Base-by-base conservation (phyloP, 768 basidiomycete species). In the Pisolithus marmoratus region DNA sequence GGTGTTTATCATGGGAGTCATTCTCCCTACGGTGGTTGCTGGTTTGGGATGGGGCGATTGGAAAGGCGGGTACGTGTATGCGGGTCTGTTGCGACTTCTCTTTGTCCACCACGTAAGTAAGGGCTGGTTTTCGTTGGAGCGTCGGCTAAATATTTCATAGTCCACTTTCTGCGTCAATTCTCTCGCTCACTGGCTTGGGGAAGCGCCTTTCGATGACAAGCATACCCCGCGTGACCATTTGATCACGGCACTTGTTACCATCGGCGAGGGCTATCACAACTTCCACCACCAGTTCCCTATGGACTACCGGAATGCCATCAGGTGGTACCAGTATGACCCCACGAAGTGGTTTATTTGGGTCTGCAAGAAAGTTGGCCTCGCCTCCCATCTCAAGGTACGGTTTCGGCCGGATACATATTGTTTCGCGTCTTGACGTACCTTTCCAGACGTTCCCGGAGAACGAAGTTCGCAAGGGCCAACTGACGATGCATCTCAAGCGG, bases 121-220 rank as follows among this genome's bases (percentile, higher is more conserved):
- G 41, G 23, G 49, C 14, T 43, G 48, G 50, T 42, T 49, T 50
- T 23, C 46, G 19, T 20, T 40, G 3, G 1, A 14, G 23, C 3
- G n/a, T 29, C 42, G 11, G 15, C 36, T 22, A 1, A 12, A 46
- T 26, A 15, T 42, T 53, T n/a, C 37, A 15, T 57, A 90, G 87
- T 94, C 92, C 2, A 97, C 93, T 0, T 95, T 95, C 75, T 94
- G 92, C 61, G 93, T 96, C 67, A 97, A 95, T 72, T 96, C 94
- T 2, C 83, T 97, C 27, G 94, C 93, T 15, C 94, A 97, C 70
- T 96, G 90, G 90, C 83, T 97, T 54, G 94, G 94, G 46, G 92
- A 93, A 54, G 74, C 87, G 8, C 90, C 92, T 22, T 95, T 93
- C 63, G 93, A 95, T 70, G 90, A 94, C 81, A 94, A 94, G 74